Evolutionary conservation across 352 stramenopile species (phyloP).

Genomic region (Pythium coloratum): DNA sequence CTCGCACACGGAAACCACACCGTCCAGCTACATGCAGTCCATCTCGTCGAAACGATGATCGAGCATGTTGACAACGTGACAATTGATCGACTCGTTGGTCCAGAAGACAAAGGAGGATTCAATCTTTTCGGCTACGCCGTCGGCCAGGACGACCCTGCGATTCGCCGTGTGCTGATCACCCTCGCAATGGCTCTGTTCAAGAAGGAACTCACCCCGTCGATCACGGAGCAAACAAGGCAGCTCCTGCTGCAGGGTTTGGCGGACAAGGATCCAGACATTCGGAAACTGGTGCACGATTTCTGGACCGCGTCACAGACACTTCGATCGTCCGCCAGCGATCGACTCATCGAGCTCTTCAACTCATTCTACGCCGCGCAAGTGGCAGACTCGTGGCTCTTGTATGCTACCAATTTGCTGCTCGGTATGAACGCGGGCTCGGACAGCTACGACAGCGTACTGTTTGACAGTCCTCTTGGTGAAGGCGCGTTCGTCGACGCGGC

Average conservation of each 20-base stretch:
- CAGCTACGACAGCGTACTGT: constrained; percentile 41
- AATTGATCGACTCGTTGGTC: constrained; percentile 32
- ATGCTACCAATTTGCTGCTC: constrained; percentile 62
- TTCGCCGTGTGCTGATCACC: constrained; percentile 43
- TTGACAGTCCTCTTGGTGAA: constrained; percentile 47
- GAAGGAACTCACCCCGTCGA: constrained; percentile 18
- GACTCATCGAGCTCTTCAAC: constrained; percentile 58
- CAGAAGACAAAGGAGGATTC: constrained; percentile 34
- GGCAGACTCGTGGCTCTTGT: constrained; percentile 68
- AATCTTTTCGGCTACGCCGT: constrained; percentile 40
- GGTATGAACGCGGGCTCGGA: constrained; percentile 32
- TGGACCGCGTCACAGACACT: constrained; percentile 43
- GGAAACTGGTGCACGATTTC: constrained; percentile 43
- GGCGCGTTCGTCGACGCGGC: constrained; percentile 46
- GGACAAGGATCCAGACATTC: constrained; percentile 45
- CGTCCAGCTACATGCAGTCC: constrained; percentile 51
- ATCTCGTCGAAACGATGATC: constrained; percentile 41
- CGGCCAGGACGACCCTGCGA: constrained; percentile 37
- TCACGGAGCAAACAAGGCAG: constrained; percentile 26
- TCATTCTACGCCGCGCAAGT: constrained; percentile 42
- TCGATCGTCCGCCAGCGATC: constrained; percentile 33
- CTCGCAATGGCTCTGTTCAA: constrained; percentile 42
- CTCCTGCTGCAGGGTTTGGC: constrained; percentile 54
- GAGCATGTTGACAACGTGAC: constrained; percentile 31
- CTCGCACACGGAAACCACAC: constrained; percentile 48